Evolutionary conservation across 2,329 filamentous ascomycete genomes (phyloP), one percentile per base, ranked within the genome.

Genomic region (Chaetomiaceae sp.): DNA sequence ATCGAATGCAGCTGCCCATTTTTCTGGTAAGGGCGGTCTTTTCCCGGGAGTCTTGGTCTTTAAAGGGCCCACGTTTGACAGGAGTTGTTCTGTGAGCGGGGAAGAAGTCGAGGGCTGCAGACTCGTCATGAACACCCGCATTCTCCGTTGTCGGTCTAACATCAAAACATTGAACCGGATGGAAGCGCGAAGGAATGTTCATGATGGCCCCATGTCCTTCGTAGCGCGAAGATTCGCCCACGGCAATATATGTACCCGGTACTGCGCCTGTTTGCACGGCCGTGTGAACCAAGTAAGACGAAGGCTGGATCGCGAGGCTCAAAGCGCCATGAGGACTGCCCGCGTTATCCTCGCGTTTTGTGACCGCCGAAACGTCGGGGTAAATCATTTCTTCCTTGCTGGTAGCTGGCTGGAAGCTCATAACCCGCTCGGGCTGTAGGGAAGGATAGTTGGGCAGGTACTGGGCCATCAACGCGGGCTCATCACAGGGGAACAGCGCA

Each of bases 1-100:
- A 84, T 40, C 80, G 72, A 53, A 84, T 77, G 60, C 81, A 84
- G 18, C 78, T 81, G 8, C 79, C 80, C 16, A 80, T 77, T 49
- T 76, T 77, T 54, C 81, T 73, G 2, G 80, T 83, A 51, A 76
- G 71, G 0, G 81, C 81, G 1, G 80, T 84, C 58, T 76, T 71
- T 55, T 79, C 71, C 21, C 79, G 74, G 27, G 75, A 70, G 9
- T 67, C 67, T n/a, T 72, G 69, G 47, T 79, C 75, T 54, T 74
- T 78, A 65, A 83, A 84, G 2, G 79, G 80, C 0, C 78, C 79
- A 10, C 79, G 71, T 50, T 70, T 71, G 7, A 71, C 66, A 6
- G 71, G 65, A 7, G 70, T 66, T 2, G 69, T 68, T 36, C 67
- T 66, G 48, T 70, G 65, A 38, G 68, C 65, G 4, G 66, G 60